A percentile compares a stretch with the other conserved stretches of the same genome.
Evolutionary conservation across 306 rosid species (phyloP).

Genomic region (Inga leiocalycina): DNA sequence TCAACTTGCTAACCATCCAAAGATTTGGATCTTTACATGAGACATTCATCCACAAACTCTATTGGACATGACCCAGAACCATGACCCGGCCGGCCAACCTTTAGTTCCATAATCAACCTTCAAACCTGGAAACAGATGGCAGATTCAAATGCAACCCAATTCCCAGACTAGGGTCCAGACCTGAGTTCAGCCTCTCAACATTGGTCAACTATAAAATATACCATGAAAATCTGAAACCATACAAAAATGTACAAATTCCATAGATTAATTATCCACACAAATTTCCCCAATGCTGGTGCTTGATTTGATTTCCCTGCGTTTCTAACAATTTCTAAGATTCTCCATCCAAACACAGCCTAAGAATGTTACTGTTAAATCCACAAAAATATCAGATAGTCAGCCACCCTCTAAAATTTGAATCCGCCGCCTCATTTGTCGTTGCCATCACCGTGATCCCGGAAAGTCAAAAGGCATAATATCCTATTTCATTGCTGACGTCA

Average conservation of each 20-base stretch:
- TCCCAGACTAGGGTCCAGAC: neutral
- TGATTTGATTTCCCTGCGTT: neutral
- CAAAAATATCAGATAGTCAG: slow-evolving; percentile 17
- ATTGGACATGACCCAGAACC: neutral
- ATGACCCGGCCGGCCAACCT: neutral
- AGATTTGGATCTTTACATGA: neutral
- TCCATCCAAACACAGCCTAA: neutral
- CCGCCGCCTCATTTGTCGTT: slow-evolving; percentile 4
- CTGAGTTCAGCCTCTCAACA: neutral
- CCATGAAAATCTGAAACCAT: neutral
- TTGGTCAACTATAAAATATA: neutral
- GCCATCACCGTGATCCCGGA: slow-evolving; percentile 7
- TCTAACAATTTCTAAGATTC: slow-evolving; percentile 6
- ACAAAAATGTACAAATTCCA: neutral
- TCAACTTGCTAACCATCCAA: neutral
- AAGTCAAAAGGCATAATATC: slow-evolving; percentile 38
- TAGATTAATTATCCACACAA: neutral
- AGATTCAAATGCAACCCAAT: neutral
- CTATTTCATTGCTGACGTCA: slow-evolving; percentile 45
- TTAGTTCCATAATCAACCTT: neutral
- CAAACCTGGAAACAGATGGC: neutral
- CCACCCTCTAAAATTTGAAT: slow-evolving; percentile 2
- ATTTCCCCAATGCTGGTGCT: slow-evolving; percentile 7
- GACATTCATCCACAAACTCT: neutral
- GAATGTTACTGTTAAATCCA: neutral